phyloP scores from a whole-genome alignment of 805 yeast genomes.

The Kodamaea sagamina region DNA sequence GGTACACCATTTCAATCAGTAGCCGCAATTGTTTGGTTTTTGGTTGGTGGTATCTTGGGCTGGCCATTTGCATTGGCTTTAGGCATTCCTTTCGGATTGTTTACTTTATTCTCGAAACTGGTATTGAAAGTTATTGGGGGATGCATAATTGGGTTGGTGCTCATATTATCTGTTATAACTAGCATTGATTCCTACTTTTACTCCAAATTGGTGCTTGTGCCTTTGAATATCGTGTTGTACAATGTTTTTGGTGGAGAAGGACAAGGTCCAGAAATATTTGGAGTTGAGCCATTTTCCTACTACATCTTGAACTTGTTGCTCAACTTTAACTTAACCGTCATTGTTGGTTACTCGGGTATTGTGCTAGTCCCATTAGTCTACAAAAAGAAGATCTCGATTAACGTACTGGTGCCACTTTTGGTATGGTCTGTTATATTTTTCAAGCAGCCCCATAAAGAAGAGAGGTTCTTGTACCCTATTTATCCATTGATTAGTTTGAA shows the following conservation, averaged over 20 bases:
- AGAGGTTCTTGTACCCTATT: constrained; percentile 83
- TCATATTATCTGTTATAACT: constrained; percentile 28
- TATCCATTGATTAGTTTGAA: constrained; percentile 68
- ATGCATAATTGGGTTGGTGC: constrained; percentile 20
- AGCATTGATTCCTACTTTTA: constrained; percentile 64
- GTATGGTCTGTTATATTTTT: constrained; percentile 71
- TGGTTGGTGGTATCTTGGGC: constrained; percentile 77
- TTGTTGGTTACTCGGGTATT: constrained; percentile 45
- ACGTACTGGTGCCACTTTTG: constrained; percentile 46
- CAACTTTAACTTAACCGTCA: constrained; percentile 65
- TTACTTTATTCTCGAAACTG: constrained; percentile 21
- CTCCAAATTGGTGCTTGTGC: constrained; percentile 62
- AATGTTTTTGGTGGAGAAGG: constrained; percentile 70
- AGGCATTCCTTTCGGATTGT: constrained; percentile 59
- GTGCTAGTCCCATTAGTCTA: constrained; percentile 24
- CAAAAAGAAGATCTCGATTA: constrained; percentile 18
- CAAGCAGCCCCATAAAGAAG: constrained; percentile 89
- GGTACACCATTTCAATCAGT: constrained; percentile 29
- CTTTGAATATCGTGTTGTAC: constrained; percentile 78
- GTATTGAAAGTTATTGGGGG: constrained; percentile 16
- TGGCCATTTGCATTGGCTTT: constrained; percentile 86
- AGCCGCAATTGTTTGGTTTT: constrained; percentile 43
- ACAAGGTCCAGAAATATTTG: constrained; percentile 89
- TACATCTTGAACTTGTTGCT: constrained; percentile 67
- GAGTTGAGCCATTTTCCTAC: constrained; percentile 76